These are phyloP conservation scores for Coemansia sp. DNA, from an alignment of 371 early-diverging fungal species.

Conservation along the genomic window DNA sequence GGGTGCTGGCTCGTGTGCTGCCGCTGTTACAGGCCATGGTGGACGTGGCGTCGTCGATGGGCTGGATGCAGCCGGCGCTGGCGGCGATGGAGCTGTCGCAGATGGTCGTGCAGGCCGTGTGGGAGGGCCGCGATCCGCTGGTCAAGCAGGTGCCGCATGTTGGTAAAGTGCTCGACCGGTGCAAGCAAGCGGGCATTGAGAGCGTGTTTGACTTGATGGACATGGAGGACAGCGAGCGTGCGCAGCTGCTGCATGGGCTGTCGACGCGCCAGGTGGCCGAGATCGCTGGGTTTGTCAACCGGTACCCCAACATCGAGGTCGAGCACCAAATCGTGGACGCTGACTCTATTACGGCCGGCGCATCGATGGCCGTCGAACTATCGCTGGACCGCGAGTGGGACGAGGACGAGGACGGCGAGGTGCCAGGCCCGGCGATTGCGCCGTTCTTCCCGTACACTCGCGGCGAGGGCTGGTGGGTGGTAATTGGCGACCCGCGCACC, in stretches of 20 bases:
- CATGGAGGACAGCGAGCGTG: constrained; percentile 86
- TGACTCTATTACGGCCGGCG: constrained; percentile 62
- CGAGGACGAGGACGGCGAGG: constrained; percentile 62
- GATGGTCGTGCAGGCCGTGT: constrained; percentile 96
- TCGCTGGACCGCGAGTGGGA: constrained; percentile 77
- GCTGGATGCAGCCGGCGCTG: constrained; percentile 89
- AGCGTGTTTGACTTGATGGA: constrained; percentile 94
- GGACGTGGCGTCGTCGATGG: constrained; percentile 91
- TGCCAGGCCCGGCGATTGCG: constrained; percentile 77
- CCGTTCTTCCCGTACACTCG: constrained; percentile 90
- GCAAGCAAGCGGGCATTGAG: constrained; percentile 68
- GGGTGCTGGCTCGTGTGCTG: constrained; percentile 56
- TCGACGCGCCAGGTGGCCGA: constrained; percentile 68
- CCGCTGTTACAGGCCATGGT: constrained; percentile 92
- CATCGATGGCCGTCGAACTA: constrained; percentile 66
- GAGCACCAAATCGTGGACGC: constrained; percentile 64
- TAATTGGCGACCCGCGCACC: constrained; percentile 77
- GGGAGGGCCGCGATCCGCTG: constrained; percentile 86
- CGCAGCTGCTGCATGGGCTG: constrained; percentile 62
- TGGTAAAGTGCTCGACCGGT: constrained; percentile 64
- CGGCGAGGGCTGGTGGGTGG: constrained; percentile 97
- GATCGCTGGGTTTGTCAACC: constrained; percentile 86
- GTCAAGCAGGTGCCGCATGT: constrained; percentile 92
- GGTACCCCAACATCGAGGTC: constrained; percentile 92
- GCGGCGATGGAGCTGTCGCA: constrained; percentile 95